Evolutionary conservation across 2,329 filamentous ascomycete species (phyloP).

Genomic region (Penicillium olsonii): DNA sequence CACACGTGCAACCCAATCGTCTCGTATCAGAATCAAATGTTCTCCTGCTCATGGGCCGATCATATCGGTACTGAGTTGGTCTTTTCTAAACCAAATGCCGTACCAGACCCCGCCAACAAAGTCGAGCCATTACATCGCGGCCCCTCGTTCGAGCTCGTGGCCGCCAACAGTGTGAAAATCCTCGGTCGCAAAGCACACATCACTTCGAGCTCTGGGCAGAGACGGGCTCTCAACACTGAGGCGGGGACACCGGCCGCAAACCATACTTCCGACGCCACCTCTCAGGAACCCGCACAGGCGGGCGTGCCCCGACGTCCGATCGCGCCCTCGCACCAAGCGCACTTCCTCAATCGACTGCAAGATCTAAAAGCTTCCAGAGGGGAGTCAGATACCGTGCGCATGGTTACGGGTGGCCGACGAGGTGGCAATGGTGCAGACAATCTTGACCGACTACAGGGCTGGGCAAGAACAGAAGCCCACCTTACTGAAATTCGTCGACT

Average conservation of each 20-base stretch:
- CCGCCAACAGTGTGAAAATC: conserved; percentile 69
- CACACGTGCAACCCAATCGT: conserved; percentile 75
- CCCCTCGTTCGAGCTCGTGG: conserved; percentile 67
- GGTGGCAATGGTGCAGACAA: conserved; percentile 33
- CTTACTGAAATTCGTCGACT: conserved; percentile 39
- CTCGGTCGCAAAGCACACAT: conserved; percentile 66
- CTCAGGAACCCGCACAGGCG: conserved; percentile 2
- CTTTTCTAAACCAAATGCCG: conserved; percentile 54
- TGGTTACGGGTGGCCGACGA: conserved; percentile 53
- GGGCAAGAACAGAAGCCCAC: conserved; percentile 41
- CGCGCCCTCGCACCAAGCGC: conserved; percentile 45
- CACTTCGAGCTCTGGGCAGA: conserved; percentile 44
- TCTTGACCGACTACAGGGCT: conserved; percentile 30
- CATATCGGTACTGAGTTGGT: conserved; percentile 83
- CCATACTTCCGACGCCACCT: not conserved
- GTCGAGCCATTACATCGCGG: conserved; percentile 43
- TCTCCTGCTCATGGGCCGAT: conserved; percentile 77
- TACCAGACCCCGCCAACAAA: conserved; percentile 26
- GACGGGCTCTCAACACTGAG: not conserved
- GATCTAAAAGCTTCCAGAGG: conserved; percentile 64
- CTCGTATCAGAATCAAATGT: conserved; percentile 75
- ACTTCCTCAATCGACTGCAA: conserved; percentile 67
- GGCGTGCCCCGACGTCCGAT: conserved; percentile 26
- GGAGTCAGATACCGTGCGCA: conserved; percentile 65
- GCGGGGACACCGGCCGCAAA: not conserved